Base-by-base conservation (phyloP, 2,329 filamentous ascomycete species). In the Aureobasidium sp. region DNA sequence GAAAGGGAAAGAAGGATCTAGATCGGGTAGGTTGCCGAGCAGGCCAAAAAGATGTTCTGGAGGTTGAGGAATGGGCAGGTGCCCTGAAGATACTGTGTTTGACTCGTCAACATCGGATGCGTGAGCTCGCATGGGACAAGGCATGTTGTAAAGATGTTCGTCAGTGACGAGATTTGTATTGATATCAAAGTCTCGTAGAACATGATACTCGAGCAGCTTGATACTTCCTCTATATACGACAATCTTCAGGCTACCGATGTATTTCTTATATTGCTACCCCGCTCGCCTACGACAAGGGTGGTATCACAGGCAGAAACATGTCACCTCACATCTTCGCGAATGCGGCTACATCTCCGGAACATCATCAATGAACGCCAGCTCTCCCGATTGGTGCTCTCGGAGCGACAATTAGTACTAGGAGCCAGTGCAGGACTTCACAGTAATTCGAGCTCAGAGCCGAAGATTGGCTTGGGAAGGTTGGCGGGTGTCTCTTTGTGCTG, bases 51-150 rank as follows among this genome's bases (percentile, higher is more conserved):
- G 24, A 37, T 63, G 56, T 13, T 63, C 29, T 20, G 61, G 65
- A 6, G 65, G 65, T 74, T 66, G 69, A 20, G 57, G 34, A 10
- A 62, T 64, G 29, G 47, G 29, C 29, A 51, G 6, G 15, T 36
- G 15, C 12, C 24, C 47, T 20, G 47, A 10, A 2, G 13, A 27
- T 24, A 13, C 13, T 10, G 44, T 27, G 26, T 7, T 27, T 9
- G 24, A 27, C 8, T 47, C 3, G 24, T 27, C 44, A 13, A 47
- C 26, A 17, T 47, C 44, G 2, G 44, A 27, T 12, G 44, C 24
- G 5, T 27, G 24, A 27, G 44, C 24, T 27, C 44, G 44, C 44
- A 47, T 27, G 17, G 44, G 44, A 27, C 44, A 47, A 47, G 44
- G 13, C 44, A 47, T 47, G 5, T 27, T 17, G 44, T 12, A 27